Evolutionary conservation across 2,329 filamentous ascomycete genomes (phyloP), one percentile per base, ranked within the genome.

Genomic region (Calycina herbarum): DNA sequence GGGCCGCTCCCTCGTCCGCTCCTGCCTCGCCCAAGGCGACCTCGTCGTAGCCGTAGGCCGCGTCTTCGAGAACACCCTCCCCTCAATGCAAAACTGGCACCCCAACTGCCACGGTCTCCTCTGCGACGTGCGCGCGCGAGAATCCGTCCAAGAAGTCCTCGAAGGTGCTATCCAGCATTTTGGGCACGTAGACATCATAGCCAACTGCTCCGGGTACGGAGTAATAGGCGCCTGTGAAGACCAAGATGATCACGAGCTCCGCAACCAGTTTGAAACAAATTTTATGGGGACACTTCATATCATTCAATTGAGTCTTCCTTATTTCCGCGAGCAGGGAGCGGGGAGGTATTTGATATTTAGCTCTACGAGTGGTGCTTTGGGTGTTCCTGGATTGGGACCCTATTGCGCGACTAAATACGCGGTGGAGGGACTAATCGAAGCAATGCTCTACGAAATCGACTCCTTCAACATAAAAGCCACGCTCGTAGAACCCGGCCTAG

Each of bases 341-440:
- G 95, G 95, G 0, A 86, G 94, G 35, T 98, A 97, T 77, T 83
- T 98, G 61, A 96, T 98, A 69, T 97, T 98, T 79, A 97, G 93
- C 75, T 95, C 91, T 8, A 97, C 93, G 0, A 91, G 91, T 38
- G 95, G 95, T 4, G 92, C 94, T 0, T 84, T 97, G n/a, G 95
- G 94, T 1, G 93, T 98, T 0, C 95, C 95, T 0, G 95, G 95
- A 0, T 79, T 98, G 5, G 94, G 94, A 0, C 94, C 94, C 0
- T 98, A 97, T 76, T 98, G 94, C 78, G 95, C 95, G 1, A 97
- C 93, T 17, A 99, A 98, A 77, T 98, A 97, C 78, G 95, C 95
- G 0, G 93, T 97, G 3, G 95, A 99, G 76, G 95, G 94, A 0
- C 82, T 99, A 63, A 93, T 98, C 72, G 95, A 99, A 78, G 94